Conservation (phyloP, 768 basidiomycete species). For the Hydnum rufescens region DNA sequence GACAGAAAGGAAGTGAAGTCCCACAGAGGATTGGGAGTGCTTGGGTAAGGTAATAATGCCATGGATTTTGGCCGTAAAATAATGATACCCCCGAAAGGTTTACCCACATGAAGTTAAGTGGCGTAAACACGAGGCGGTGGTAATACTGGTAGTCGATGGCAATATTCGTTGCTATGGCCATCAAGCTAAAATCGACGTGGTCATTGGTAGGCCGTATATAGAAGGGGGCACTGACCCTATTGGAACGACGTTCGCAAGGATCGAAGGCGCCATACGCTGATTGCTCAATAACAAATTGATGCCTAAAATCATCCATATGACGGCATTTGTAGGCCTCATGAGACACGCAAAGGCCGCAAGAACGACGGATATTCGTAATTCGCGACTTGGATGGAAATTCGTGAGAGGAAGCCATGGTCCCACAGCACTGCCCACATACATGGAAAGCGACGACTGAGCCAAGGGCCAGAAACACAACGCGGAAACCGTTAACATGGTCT, state of each 20-base stretch:
- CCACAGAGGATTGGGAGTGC: conserved; percentile 67
- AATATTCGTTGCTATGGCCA: conserved; percentile 16
- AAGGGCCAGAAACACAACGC: conserved; percentile 55
- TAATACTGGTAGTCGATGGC: conserved; percentile 55
- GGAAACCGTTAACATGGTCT: conserved; percentile 64
- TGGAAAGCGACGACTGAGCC: background rate
- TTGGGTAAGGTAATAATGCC: conserved; percentile 82
- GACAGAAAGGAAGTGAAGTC: conserved; percentile 48
- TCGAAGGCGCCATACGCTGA: too few relatives aligned
- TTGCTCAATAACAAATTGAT: background rate
- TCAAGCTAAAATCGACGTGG: background rate
- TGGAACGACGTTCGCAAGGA: too few relatives aligned
- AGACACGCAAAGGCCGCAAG: conserved; percentile 65
- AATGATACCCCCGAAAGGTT: conserved; percentile 73
- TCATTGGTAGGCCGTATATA: too few relatives aligned
- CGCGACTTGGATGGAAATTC: too few relatives aligned
- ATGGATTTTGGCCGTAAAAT: conserved; percentile 77
- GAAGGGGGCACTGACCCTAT: too few relatives aligned
- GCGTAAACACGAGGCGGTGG: conserved; percentile 43
- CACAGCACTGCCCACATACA: too few relatives aligned
- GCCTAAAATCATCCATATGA: conserved; percentile 51
- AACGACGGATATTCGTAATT: conserved; percentile 22
- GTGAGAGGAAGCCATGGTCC: too few relatives aligned
- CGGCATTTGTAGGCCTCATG: conserved; percentile 70
- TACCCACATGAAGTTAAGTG: conserved; percentile 60